These are phyloP conservation scores for Sarcodon sp. DNA, from an alignment of 768 basidiomycete species.

Conservation along the genomic window DNA sequence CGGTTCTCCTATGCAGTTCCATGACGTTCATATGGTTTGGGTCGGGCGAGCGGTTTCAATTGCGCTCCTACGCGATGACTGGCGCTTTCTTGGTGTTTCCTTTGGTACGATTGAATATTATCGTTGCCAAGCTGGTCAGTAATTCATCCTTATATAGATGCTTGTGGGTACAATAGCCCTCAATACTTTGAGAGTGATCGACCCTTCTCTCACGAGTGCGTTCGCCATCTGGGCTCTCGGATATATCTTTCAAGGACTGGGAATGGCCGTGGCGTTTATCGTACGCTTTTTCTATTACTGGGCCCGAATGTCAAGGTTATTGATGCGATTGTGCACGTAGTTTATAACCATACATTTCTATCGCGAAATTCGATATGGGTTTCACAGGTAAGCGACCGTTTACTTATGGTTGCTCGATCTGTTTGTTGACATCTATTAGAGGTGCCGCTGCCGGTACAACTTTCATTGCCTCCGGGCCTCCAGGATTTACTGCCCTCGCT, in stretches of 20 bases:
- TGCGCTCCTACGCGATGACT: not conserved
- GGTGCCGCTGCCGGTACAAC: not conserved
- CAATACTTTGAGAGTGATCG: not conserved
- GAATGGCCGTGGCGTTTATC: not conserved
- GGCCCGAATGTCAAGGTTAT: not conserved
- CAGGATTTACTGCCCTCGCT: not conserved
- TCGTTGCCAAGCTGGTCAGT: too few relatives aligned
- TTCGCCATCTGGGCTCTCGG: not conserved
- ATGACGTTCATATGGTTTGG: not conserved
- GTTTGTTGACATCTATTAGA: not conserved
- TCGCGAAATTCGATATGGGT: not conserved
- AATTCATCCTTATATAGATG: not conserved
- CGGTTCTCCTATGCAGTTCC: not conserved
- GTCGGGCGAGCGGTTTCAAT: not conserved
- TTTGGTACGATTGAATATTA: not conserved
- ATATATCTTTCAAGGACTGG: not conserved
- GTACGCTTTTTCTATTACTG: not conserved
- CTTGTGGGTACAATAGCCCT: not conserved
- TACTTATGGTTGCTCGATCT: not conserved
- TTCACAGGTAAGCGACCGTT: not conserved
- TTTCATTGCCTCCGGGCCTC: not conserved
- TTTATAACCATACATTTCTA: not conserved
- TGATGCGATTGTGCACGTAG: not conserved
- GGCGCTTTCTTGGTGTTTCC: not conserved
- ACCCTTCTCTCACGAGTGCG: not conserved